A percentile compares a stretch with the other conserved stretches of the same genome.
phyloP scores from a whole-genome alignment of 768 basidiomycete genomes.

The Podaxis pistillaris region DNA sequence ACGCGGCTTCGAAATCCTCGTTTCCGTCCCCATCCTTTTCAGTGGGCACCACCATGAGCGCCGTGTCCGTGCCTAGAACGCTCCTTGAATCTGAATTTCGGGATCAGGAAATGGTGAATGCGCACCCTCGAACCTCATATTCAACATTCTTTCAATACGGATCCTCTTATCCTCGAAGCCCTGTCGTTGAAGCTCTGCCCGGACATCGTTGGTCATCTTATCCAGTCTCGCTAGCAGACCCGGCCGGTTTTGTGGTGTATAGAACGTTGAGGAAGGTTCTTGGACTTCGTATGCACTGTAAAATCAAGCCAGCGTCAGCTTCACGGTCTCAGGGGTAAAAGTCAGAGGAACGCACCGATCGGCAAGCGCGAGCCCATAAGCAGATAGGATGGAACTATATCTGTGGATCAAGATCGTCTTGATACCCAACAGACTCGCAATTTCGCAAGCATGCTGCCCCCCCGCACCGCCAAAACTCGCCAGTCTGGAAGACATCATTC shows the following conservation, averaged over 20 bases:
- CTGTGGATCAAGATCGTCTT: slow-evolving; percentile 85
- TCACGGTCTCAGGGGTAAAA: neutral
- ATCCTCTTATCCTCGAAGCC: slow-evolving; percentile 80
- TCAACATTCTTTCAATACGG: slow-evolving; percentile 76
- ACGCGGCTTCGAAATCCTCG: slow-evolving; percentile 78
- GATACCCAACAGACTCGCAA: slow-evolving; percentile 83
- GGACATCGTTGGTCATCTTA: slow-evolving; percentile 61
- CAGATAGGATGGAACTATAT: slow-evolving; percentile 90
- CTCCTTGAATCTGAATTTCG: neutral
- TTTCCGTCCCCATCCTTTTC: slow-evolving; percentile 45
- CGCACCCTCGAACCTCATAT: slow-evolving; percentile 78
- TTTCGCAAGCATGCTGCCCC: slow-evolving; percentile 92
- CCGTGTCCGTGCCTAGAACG: slow-evolving; percentile 74
- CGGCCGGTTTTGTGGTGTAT: slow-evolving; percentile 53
- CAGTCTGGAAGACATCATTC: slow-evolving; percentile 43
- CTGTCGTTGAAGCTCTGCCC: slow-evolving; percentile 66
- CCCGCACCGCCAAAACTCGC: slow-evolving; percentile 90
- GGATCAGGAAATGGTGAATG: neutral
- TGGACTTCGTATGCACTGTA: slow-evolving; percentile 79
- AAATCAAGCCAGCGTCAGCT: neutral
- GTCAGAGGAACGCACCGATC: slow-evolving; percentile 47
- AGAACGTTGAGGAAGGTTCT: slow-evolving; percentile 85
- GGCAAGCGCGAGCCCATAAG: slow-evolving; percentile 91
- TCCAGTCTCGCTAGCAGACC: slow-evolving; percentile 67
- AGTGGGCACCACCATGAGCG: slow-evolving; percentile 77